phyloP scores from a whole-genome alignment of 169 alveolate species.

The Plasmodium billcollinsi region DNA sequence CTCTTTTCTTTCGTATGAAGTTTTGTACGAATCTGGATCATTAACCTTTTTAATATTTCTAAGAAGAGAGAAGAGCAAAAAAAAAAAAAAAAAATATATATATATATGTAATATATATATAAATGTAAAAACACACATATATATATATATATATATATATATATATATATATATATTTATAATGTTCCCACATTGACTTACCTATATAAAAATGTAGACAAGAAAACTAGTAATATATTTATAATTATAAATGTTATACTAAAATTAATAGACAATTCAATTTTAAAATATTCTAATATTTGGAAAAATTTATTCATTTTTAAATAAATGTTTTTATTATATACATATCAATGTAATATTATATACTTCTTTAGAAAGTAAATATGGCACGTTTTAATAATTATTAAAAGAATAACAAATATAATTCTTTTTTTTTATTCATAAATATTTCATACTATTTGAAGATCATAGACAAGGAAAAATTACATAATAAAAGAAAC shows the following conservation, averaged over 20 bases:
- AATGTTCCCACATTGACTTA: background rate
- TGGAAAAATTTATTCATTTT: background rate
- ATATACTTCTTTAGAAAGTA: too few species aligned
- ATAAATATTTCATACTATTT: too few species aligned
- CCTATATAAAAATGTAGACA: conserved; percentile 7
- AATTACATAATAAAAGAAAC: too few species aligned
- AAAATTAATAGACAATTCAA: background rate
- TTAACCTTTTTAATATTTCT: conserved; percentile 1
- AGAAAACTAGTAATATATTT: conserved; percentile 1
- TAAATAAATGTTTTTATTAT: background rate
- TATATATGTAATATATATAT: background rate
- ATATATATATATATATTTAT: background rate
- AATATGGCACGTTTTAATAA: background rate
- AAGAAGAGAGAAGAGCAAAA: background rate
- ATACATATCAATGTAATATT: background rate
- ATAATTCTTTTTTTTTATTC: too few species aligned
- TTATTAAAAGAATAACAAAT: too few species aligned
- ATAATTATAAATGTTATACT: conserved; percentile 2
- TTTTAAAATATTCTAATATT: conserved; percentile 6
- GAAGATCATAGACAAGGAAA: too few species aligned
- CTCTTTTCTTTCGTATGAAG: background rate
- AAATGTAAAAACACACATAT: background rate
- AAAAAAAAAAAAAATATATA: background rate
- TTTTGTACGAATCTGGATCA: too few species aligned
- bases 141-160: background rate